Evolutionary conservation across 345 rosid genomes (phyloP), one percentile per base, ranked within the genome.

Genomic region (Gossypioides kirkii): DNA sequence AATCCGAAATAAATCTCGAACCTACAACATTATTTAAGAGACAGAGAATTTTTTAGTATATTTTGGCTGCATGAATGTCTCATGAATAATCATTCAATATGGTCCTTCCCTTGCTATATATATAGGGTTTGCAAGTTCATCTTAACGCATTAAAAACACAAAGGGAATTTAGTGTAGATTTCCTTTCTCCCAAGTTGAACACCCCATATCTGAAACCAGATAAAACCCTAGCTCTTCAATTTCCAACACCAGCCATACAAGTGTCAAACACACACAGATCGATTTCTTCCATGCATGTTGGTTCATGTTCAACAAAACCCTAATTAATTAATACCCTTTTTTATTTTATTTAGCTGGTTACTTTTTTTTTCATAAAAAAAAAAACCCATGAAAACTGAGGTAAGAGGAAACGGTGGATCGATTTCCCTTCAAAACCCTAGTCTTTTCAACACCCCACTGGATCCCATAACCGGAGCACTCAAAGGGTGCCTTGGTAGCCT

Each of bases 401-500:
- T 83, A 9, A 80, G 83, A 80, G 74, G 79, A 62, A 89, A 78
- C 76, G 26, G 70, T 7, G 11, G 84, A 4, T 78, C 90, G 50
- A 73, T 87, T 67, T 77, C 83, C 62, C 77, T 82, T 56, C 85
- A 82, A 74, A 86, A 74, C 77, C 79, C 87, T 56, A 65, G 56
- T 20, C 79, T 86, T 55, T 80, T 84, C 75, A 79, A 74, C 74
- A 14, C 26, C 49, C 76, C 83, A n/a, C 85, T 76, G 11, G 60
- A 23, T 52, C 76, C 91, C 18, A 73, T 83, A 50, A 73, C 94
- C 1, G 91, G 94, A 25, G 88, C 84, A 26, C 88, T 87, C 11
- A 73, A 55, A 28, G 91, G 91, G 16, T 87, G 90, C 73, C 87
- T 89, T 11, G 87, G 90, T 1, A 89, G 85, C 79, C 91, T 87